Conservation (phyloP, 208 protist species). For the Trypanosomatidae sp. region DNA sequence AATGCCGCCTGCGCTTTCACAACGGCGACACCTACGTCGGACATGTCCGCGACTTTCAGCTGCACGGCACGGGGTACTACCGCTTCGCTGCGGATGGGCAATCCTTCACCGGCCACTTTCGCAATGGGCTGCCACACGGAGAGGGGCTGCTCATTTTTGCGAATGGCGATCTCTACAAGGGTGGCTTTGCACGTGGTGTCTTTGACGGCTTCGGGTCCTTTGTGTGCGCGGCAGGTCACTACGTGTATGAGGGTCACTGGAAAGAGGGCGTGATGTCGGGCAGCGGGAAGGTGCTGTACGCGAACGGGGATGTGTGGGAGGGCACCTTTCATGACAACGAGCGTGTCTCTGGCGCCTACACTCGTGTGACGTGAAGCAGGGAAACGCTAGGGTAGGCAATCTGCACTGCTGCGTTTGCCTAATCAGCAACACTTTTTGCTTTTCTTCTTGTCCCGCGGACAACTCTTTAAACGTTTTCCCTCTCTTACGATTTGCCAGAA, state of each 20-base stretch:
- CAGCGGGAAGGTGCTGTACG: constrained; percentile 47
- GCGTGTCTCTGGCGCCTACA: constrained; percentile 46
- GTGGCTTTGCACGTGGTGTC: constrained; percentile 37
- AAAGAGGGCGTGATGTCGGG: constrained; percentile 57
- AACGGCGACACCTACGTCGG: constrained; percentile 73
- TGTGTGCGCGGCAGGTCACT: constrained; percentile 26
- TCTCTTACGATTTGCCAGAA: no score
- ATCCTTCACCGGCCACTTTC: constrained; percentile 55
- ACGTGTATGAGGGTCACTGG: constrained; percentile 76
- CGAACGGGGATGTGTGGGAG: constrained; percentile 71
- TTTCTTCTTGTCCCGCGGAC: no score
- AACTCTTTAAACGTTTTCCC: no score
- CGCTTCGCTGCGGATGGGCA: constrained; percentile 42
- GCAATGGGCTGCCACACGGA: constrained; percentile 44
- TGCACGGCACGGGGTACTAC: constrained; percentile 60
- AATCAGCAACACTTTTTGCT: no score
- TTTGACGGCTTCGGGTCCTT: constrained; percentile 61
- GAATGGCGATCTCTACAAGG: constrained; percentile 63
- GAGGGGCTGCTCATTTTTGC: constrained; percentile 55
- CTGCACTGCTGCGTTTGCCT: no score
- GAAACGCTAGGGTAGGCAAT: no score
- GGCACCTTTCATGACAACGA: constrained; percentile 48
- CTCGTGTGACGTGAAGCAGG: not conserved
- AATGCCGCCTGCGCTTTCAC: constrained; percentile 46
- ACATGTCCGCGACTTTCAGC: constrained; percentile 40